phyloP scores from a whole-genome alignment of 495 filamentous ascomycete species.

The Hypoxylon fuscum region DNA sequence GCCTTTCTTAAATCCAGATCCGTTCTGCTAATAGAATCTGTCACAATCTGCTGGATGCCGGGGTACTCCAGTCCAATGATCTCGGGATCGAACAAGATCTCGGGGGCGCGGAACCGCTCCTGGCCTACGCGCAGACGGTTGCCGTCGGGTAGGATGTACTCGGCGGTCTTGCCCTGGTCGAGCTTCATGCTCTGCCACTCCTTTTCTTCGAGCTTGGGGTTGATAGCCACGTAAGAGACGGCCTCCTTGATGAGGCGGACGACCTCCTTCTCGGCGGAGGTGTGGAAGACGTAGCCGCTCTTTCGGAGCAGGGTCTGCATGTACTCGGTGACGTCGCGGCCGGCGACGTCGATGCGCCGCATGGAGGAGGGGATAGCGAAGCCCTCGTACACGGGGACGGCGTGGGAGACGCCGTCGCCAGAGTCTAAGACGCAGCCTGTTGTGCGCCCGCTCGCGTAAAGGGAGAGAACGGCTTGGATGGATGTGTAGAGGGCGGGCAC shows the following conservation, averaged over 20 bases:
- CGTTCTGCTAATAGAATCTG: constrained; percentile 95
- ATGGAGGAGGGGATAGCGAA: constrained; percentile 97
- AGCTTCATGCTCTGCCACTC: constrained; percentile 80
- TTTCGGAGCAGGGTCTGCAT: constrained; percentile 91
- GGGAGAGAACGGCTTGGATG: constrained; percentile 94
- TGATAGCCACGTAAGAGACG: constrained; percentile 87
- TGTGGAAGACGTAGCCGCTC: constrained; percentile 93
- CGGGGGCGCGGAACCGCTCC: constrained; percentile 93
- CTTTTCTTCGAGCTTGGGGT: constrained; percentile 94
- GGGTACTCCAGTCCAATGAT: constrained; percentile 97
- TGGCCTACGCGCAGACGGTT: constrained; percentile 55
- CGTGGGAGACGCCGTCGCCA: constrained; percentile 96
- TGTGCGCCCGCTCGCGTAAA: constrained; percentile 95
- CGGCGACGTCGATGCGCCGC: constrained; percentile 93
- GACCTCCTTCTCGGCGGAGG: constrained; percentile 97
- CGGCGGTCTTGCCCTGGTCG: constrained; percentile 74
- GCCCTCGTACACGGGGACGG: constrained; percentile 96
- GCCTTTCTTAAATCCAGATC: constrained; percentile 96
- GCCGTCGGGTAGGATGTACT: constrained; percentile 91
- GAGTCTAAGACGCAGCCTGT: constrained; percentile 96
- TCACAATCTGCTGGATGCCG: constrained; percentile 95
- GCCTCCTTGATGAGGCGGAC: constrained; percentile 97
- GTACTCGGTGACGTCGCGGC: constrained; percentile 97
- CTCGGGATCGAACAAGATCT: constrained; percentile 98
- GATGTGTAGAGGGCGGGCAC: constrained; percentile 95